Base-by-base conservation (phyloP, 371 early-diverging fungal genomes). In the Chytridiales sp. region DNA sequence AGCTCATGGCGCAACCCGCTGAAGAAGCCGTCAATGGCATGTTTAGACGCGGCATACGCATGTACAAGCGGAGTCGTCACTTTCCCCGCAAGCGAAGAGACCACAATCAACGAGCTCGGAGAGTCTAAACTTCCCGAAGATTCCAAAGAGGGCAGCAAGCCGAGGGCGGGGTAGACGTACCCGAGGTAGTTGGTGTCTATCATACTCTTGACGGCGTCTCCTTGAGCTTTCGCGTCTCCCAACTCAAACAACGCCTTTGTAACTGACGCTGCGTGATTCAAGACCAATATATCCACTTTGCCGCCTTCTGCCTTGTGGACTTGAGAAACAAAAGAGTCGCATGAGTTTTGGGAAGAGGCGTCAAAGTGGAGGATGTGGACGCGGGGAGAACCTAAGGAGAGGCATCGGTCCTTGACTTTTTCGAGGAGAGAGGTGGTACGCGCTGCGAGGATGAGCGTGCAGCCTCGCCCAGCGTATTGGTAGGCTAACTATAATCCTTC, bases 11-110 rank as follows among this genome's bases (percentile, higher is more conserved):
- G 21, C 2, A 61, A 19, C n/a, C 43, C 36, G 27, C 27, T 47
- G 47, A 61, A 61, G 48, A 54, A 61, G 24, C 62, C 62, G 24
- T 61, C 55, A 42, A 61, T 61, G 17, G 62, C 62, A 38, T 54
- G 55, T 40, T 61, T 61, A 8, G 62, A 61, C 8, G 62, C 62
- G 34, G 21, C n/a, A 46, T 61, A 61, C 13, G 62, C 62, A 34
- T 61, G 62, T n/a, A 55, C 48, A 29, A 21, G 22, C n/a, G 62
- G 62, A 22, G 54, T 61, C 9, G 47, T 34, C n/a, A 61, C 21
- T 21, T 52, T 41, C 8, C 55, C 62, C 13, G 55, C 62, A 24
- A 61, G 55, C 13, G 62, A 61, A 13, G 41, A 40, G 17, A 61
- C 55, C 8, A 61, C 47, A 6, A 61, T 41, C 3, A 61, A n/a